Conservation (phyloP, 176 grass and related monocot genomes). For the Oropetium thomaeum region DNA sequence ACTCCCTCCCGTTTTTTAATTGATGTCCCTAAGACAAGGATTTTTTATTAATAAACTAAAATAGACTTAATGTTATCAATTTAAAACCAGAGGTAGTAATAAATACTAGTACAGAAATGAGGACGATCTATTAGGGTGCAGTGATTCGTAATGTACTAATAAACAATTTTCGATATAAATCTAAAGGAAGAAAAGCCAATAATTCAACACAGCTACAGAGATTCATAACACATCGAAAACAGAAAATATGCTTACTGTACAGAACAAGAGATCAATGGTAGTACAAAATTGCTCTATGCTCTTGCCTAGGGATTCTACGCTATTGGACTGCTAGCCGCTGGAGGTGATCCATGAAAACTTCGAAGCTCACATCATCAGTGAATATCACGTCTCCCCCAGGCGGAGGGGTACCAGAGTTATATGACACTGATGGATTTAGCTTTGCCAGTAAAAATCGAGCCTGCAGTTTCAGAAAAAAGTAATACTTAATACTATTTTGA, state of each 20-base stretch:
- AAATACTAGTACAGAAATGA: no score
- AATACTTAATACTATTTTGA: background rate
- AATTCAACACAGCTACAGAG: background rate
- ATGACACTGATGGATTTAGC: conserved; percentile 81
- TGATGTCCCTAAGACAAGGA: no score
- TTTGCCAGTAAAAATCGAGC: conserved; percentile 89
- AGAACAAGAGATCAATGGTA: conserved; percentile 11
- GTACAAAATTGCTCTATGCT: conserved; percentile 30
- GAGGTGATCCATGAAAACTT: conserved; percentile 91
- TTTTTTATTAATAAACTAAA: no score
- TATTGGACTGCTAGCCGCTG: conserved; percentile 75
- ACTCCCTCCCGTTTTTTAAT: no score
- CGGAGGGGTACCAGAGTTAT: conserved; percentile 58
- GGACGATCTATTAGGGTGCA: background rate
- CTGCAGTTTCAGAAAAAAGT: conserved; percentile 38
- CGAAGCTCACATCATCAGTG: conserved; percentile 86
- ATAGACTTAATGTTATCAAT: no score
- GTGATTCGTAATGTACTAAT: background rate
- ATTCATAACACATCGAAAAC: conserved; percentile 1
- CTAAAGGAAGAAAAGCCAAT: background rate
- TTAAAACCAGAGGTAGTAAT: no score
- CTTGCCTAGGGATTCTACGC: background rate
- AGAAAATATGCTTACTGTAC: conserved; percentile 14
- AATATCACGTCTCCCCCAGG: conserved; percentile 79
- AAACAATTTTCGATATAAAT: background rate